Conservation (phyloP, 805 yeast genomes). For the Ogataea salicorniae region DNA sequence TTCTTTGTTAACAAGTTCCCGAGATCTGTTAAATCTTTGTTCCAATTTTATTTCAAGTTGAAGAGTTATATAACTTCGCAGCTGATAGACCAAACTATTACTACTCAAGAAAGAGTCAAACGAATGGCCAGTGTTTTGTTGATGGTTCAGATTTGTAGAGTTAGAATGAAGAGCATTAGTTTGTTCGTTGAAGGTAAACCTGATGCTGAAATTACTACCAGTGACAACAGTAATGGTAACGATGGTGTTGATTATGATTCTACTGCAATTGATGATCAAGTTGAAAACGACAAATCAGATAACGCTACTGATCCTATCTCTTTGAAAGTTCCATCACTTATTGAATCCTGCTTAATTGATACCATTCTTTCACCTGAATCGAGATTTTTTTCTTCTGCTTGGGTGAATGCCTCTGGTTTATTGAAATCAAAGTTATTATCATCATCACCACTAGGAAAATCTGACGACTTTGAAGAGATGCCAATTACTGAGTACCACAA, state of each 20-base stretch:
- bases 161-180: conserved; percentile 58
- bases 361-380: conserved; percentile 80
- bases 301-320: conserved; percentile 19
- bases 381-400: conserved; percentile 58
- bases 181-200: conserved; percentile 30
- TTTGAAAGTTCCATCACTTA: conserved; percentile 70
- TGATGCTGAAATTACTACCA: conserved; percentile 4
- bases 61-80: conserved; percentile 60
- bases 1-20: conserved; percentile 51
- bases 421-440: conserved; percentile 1
- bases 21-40: conserved; percentile 56
- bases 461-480: neutral
- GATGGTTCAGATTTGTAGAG: conserved; percentile 57
- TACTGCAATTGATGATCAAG: neutral
- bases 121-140: conserved; percentile 66
- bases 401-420: conserved; percentile 55
- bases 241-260: neutral
- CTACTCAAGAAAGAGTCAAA: conserved; percentile 54
- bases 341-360: conserved; percentile 72
- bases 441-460: too few species aligned
- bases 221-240: neutral
- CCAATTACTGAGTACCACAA: conserved; percentile 1
- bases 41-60: conserved; percentile 63
- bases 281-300: conserved; percentile 22
- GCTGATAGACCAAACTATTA: conserved; percentile 56